Evolutionary conservation across 805 yeast species (phyloP).

Genomic region (Metschnikowia colocasiae): DNA sequence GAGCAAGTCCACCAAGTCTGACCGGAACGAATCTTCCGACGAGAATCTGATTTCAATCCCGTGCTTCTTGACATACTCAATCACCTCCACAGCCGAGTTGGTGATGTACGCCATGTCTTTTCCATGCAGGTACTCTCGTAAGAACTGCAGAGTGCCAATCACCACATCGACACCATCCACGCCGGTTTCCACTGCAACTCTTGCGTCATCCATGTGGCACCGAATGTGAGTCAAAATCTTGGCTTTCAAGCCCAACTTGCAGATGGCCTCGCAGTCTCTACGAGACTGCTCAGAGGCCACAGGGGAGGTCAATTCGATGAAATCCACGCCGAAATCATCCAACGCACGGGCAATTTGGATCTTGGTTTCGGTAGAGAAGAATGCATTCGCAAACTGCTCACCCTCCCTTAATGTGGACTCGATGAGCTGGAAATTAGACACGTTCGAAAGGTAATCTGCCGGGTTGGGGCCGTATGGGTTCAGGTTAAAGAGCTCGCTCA

Average conservation of each 20-base stretch:
- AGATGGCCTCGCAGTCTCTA: constrained; percentile 93
- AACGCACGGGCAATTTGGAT: constrained; percentile 95
- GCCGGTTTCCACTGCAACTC: constrained; percentile 95
- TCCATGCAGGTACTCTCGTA: constrained; percentile 94
- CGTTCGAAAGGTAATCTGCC: constrained; percentile 86
- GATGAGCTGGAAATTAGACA: constrained; percentile 80
- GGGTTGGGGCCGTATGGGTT: constrained; percentile 98
- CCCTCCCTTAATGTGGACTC: constrained; percentile 98
- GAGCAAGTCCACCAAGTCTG: constrained; percentile 90
- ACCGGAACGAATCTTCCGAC: constrained; percentile 96
- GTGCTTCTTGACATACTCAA: constrained; percentile 93
- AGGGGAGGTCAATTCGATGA: constrained; percentile 95
- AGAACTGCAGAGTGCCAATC: constrained; percentile 93
- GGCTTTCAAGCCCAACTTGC: constrained; percentile 93
- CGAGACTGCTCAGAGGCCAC: constrained; percentile 95
- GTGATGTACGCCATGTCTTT: constrained; percentile 98
- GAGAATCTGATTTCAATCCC: constrained; percentile 96
- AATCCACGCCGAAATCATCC: constrained; percentile 97
- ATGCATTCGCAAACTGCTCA: constrained; percentile 97
- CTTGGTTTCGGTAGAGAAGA: constrained; percentile 90
- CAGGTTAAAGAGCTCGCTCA: constrained; percentile 17
- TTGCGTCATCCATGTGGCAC: constrained; percentile 99
- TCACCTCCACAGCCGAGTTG: constrained; percentile 92
- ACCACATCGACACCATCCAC: constrained; percentile 99
- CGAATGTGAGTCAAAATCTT: constrained; percentile 95